Evolutionary conservation across 139 green algal genomes (phyloP).

Genomic region (Chlorella sp.): DNA sequence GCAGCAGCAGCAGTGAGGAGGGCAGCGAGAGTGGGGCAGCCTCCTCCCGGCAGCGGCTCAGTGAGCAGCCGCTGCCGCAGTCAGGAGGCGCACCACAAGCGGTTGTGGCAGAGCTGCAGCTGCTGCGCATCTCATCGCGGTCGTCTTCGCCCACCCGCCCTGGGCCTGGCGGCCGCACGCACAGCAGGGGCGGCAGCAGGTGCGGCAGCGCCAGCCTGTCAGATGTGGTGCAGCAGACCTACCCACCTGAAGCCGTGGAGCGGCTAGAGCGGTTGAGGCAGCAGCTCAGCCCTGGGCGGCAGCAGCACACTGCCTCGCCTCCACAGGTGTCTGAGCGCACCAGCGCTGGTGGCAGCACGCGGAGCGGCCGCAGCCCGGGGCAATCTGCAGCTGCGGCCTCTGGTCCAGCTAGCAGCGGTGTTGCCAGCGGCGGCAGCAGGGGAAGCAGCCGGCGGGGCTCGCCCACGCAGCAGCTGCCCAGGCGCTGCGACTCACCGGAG

Average conservation of each 20-base stretch:
- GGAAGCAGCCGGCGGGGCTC: neutral
- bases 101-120: neutral
- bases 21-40: neutral
- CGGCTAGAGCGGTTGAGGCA: neutral
- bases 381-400: neutral
- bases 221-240: neutral
- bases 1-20: neutral
- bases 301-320: neutral
- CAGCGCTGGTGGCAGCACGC: neutral
- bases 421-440: too few relatives aligned
- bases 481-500: neutral
- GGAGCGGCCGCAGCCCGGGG: too few relatives aligned
- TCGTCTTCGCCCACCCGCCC: neutral
- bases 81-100: neutral
- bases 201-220: neutral
- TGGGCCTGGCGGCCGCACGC: neutral
- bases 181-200: too few relatives aligned
- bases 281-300: neutral
- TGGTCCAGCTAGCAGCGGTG: neutral
- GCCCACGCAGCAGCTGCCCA: neutral
- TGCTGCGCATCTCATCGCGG: neutral
- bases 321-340: neutral
- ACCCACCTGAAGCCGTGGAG: neutral
- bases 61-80: neutral
- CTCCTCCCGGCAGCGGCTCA: neutral